Base-by-base conservation (phyloP, 2,329 filamentous ascomycete genomes). In the Trichoderma gracile region DNA sequence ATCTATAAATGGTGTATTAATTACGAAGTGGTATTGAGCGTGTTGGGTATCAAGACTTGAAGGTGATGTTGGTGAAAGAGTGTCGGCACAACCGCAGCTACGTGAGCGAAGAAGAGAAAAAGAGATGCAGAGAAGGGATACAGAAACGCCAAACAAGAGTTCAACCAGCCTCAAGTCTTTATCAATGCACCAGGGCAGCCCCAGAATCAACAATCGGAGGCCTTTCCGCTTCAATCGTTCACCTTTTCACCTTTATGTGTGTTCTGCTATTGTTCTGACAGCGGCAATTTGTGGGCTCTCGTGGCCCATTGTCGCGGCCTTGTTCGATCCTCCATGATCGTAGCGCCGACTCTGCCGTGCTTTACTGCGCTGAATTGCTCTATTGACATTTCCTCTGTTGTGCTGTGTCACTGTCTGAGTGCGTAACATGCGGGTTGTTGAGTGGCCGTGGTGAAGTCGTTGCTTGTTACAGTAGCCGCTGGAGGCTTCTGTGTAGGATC, bases 391-490 rank as follows among this genome's bases (percentile, higher is more conserved):
- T 14, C 1, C 33, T 38, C 12, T 14, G 3, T 14, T 38, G 33
- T 19, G 17, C 25, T 21, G 38, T 45, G 40, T 58, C 46, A 43
- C 47, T 23, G 47, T 25, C 17, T 15, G 23, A 17, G 8, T 38
- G 17, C 3, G 38, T 38, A 9, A 38, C 12, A 14, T 12, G 10
- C 14, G 14, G 33, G 19, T 5, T 25, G 7, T 46, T 54, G 52
- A 60, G 47, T 65, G 63, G 63, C 21, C 17, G 30, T 65, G 55
- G 43, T 30, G 15, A 40, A 47, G 30, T 33, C 25, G 15, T 14
- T 40, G 23, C 43, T 27, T 65, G 63, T 65, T 57, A 53, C 63
- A 65, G 42, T 60, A 65, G 63, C 63, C 63, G 63, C 63, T 42
- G 25, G 42, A 15, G 47, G 21, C 8, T 42, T 23, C 14, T 17